phyloP scores from a whole-genome alignment of 768 basidiomycete genomes.

The Mycena leptocephala region DNA sequence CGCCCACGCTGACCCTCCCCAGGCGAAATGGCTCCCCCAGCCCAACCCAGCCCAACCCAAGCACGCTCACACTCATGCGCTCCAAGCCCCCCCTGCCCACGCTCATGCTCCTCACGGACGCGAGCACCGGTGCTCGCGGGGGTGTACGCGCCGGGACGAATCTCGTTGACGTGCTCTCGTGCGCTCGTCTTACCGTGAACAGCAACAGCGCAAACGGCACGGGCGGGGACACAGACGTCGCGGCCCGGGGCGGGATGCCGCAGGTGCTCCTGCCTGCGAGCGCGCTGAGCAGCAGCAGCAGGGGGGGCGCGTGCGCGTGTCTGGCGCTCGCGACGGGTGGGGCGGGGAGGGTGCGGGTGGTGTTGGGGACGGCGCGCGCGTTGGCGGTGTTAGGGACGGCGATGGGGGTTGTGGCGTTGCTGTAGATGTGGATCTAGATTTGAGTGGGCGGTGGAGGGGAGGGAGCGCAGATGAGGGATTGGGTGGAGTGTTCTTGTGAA shows the following conservation, averaged over 20 bases:
- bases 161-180: slow-evolving; percentile 71
- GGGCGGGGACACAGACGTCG: slow-evolving; percentile 59
- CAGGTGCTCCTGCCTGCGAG: slow-evolving; percentile 49
- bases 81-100: slow-evolving; percentile 72
- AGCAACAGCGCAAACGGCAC: slow-evolving; percentile 43
- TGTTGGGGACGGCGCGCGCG: too few species aligned
- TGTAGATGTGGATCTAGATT: too few species aligned
- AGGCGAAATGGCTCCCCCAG: slow-evolving; percentile 65
- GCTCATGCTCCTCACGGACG: slow-evolving; percentile 72
- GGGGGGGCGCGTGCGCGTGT: slow-evolving; percentile 37
- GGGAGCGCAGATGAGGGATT: too few species aligned
- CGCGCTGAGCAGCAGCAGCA: slow-evolving; percentile 37
- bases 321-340: slow-evolving; percentile 22
- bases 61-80: slow-evolving; percentile 62
- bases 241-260: slow-evolving; percentile 62
- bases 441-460: too few species aligned
- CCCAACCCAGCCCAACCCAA: slow-evolving; percentile 51
- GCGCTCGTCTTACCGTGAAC: slow-evolving; percentile 53
- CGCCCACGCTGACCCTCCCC: neutral
- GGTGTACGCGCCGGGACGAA: slow-evolving; percentile 58
- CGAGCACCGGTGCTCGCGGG: slow-evolving; percentile 54
- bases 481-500: too few species aligned
- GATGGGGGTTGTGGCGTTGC: too few species aligned
- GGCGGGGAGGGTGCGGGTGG: slow-evolving; percentile 9
- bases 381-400: too few species aligned